A percentile compares a stretch with the other conserved stretches of the same genome.
phyloP scores from a whole-genome alignment of 805 yeast species.

The Lipomyces chichibuensis region DNA sequence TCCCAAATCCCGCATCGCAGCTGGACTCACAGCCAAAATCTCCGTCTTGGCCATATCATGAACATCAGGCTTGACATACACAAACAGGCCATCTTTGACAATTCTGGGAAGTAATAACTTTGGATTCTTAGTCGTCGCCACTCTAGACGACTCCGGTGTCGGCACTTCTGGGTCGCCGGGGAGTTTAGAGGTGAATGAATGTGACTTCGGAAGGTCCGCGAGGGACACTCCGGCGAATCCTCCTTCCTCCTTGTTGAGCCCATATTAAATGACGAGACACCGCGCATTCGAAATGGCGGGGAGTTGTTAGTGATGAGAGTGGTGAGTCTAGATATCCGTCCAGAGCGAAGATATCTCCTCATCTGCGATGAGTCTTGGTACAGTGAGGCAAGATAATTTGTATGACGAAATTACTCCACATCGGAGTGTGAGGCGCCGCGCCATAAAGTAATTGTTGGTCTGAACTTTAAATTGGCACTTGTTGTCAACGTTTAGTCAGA shows the following conservation, averaged over 20 bases:
- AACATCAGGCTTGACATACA: constrained; percentile 68
- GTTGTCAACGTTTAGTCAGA: no score
- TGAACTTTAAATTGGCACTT: neutral
- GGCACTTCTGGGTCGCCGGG: constrained; percentile 49
- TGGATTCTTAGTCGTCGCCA: constrained; percentile 26
- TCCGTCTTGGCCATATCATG: constrained; percentile 49
- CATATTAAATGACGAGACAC: neutral
- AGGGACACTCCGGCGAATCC: constrained; percentile 8
- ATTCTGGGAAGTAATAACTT: constrained; percentile 56
- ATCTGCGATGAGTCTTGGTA: neutral
- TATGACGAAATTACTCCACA: neutral
- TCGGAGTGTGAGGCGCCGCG: neutral
- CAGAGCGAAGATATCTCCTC: neutral
- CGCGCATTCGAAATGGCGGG: neutral
- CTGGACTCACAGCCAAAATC: constrained; percentile 60
- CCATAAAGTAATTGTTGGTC: neutral
- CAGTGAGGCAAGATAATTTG: neutral
- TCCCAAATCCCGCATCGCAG: constrained; percentile 66
- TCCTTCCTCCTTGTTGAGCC: neutral
- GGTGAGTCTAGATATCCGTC: neutral
- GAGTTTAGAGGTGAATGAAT: constrained; percentile 43
- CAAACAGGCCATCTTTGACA: constrained; percentile 64
- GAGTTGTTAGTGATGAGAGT: neutral
- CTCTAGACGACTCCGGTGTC: constrained; percentile 44
- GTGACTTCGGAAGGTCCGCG: constrained; percentile 38